Conservation (phyloP, 352 stramenopile genomes). For the Globisporangium megalacanthum region DNA sequence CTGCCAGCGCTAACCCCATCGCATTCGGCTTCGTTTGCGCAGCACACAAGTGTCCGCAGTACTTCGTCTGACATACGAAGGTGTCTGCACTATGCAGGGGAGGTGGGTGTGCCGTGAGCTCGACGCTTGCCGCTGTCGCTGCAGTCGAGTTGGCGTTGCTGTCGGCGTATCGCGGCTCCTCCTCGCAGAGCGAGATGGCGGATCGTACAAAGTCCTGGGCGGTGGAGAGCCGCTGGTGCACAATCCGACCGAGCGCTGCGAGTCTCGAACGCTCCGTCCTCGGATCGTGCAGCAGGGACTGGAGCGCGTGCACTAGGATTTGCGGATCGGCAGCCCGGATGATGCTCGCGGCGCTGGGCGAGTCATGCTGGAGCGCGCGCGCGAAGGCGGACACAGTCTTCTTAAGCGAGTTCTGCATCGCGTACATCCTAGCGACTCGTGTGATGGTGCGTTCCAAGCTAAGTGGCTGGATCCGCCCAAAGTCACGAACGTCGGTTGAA, state of each 20-base stretch:
- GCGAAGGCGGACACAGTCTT: conserved; percentile 12
- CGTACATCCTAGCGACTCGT: conserved; percentile 6
- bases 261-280: conserved; percentile 4
- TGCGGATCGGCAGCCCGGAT: conserved; percentile 8
- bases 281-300: conserved; percentile 6
- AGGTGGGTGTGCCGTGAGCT: neutral
- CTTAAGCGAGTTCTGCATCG: conserved; percentile 4
- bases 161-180: neutral
- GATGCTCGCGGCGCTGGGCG: conserved; percentile 3
- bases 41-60: conserved; percentile 8
- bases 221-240: conserved; percentile 7
- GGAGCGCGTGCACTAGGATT: conserved; percentile 7
- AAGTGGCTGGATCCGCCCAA: neutral
- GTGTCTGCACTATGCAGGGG: neutral
- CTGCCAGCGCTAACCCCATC: conserved; percentile 5
- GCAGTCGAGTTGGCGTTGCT: neutral
- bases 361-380: conserved; percentile 12
- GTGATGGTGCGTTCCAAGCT: conserved; percentile 1
- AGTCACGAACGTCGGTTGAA: neutral
- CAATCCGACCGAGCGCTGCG: neutral
- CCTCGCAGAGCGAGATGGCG: conserved; percentile 7
- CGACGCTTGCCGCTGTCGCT: neutral
- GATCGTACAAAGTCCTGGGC: conserved; percentile 9
- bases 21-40: conserved; percentile 9
- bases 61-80: neutral